Conservation (phyloP, 495 filamentous ascomycete species). For the Penicillium lividum region DNA sequence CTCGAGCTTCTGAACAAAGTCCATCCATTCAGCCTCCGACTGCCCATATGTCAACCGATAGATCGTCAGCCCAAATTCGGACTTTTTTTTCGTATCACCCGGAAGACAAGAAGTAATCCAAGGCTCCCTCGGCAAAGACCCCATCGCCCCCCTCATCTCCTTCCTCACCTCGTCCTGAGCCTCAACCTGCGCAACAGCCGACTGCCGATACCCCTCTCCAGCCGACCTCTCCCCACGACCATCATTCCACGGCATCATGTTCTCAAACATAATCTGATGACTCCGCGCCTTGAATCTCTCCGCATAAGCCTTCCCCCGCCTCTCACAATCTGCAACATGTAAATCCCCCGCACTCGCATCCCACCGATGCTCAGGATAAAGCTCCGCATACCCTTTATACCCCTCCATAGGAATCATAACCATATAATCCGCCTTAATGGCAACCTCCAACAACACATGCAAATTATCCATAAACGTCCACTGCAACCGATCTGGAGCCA, state of each 20-base stretch:
- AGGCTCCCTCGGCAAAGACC: conserved; percentile 21
- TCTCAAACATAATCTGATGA: not conserved
- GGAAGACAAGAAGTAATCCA: conserved; percentile 15
- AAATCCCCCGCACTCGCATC: not conserved
- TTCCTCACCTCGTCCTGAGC: conserved; percentile 20
- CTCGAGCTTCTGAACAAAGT: conserved; percentile 28
- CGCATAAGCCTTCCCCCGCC: conserved; percentile 15
- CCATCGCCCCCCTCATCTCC: conserved; percentile 20
- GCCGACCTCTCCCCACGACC: not conserved
- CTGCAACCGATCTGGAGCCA: conserved; percentile 12
- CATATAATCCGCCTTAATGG: conserved; percentile 21
- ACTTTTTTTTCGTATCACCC: not conserved
- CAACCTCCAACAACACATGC: conserved; percentile 27
- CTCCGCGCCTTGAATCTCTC: conserved; percentile 13
- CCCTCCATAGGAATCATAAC: conserved; percentile 30
- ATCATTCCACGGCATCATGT: not conserved
- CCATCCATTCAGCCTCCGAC: conserved; percentile 29
- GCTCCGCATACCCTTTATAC: conserved; percentile 19
- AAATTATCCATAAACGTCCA: conserved; percentile 26
- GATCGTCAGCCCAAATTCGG: conserved; percentile 26
- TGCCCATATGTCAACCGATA: conserved; percentile 35
- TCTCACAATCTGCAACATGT: not conserved
- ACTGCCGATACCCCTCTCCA: conserved; percentile 8
- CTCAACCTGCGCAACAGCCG: conserved; percentile 13
- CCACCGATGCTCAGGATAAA: not conserved